Base-by-base conservation (phyloP, 768 basidiomycete genomes). In the Lactifluus subvellereus region DNA sequence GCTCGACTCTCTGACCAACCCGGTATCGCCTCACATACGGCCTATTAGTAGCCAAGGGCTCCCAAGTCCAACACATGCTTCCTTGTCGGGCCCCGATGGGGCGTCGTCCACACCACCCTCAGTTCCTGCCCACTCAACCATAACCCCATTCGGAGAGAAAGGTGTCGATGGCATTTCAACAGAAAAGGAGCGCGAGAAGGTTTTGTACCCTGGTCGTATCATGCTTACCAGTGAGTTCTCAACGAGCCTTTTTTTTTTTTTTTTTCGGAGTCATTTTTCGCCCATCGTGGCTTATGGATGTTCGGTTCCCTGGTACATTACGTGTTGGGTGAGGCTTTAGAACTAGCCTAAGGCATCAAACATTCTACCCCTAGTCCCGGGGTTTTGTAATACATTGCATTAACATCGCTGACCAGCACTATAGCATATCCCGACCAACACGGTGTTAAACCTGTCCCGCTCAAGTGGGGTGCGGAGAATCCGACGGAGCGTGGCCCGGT, bases 391-490 rank as follows among this genome's bases (percentile, higher is more conserved):
- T 52, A 13, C 5, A 27, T 37, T 47, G n/a, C 43, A 47, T 22
- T 18, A 37, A 30, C 51, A 49, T 62, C 22, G 38, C 66, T 56
- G 56, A 62, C 48, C 18, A n/a, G 32, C 51, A 42, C 48, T 7
- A 4, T 37, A 82, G 79, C 93, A 2, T 96, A 97, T 73, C 94
- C 95, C n/a, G 90, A 89, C 70, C 94, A 97, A 70, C 86, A 91
- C 70, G 92, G 92, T 8, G 92, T 95, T 71, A 77, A 81, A 43
- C 95, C 96, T 0, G 81, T 84, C 71, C 84, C 86, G 0, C 79
- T 98, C 20, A 75, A 78, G 30, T 98, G 96, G 96, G 94, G 93
- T 30, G 89, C 87, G 0, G 32, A 78, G 3, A 79, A 84, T 50
- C 79, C 90, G 22, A 64, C 71, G 7, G 75, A 79, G 7, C 90